phyloP scores from a whole-genome alignment of 352 stramenopile species.

The Phytophthora meadii region DNA sequence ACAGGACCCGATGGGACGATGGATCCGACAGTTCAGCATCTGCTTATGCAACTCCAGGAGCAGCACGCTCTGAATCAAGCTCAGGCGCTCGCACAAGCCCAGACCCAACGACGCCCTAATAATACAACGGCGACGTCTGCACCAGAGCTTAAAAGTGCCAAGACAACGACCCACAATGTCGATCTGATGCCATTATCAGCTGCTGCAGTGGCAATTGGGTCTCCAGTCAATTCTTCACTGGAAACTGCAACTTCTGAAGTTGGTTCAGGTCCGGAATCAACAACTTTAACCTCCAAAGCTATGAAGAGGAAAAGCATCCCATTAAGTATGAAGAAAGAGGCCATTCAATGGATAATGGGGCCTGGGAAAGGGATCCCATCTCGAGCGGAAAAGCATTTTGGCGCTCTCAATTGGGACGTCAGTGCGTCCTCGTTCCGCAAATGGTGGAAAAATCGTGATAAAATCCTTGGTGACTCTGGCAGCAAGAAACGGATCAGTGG shows the following conservation, averaged over 20 bases:
- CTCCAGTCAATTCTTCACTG: constrained; percentile 4
- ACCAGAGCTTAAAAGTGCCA: constrained; percentile 11
- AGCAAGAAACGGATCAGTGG: constrained; percentile 79
- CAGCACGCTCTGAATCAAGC: constrained; percentile 41
- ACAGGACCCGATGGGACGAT: constrained; percentile 39
- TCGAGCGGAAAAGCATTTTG: constrained; percentile 79
- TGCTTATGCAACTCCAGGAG: constrained; percentile 62
- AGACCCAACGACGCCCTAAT: constrained; percentile 11
- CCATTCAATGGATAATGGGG: constrained; percentile 82
- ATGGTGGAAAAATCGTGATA: constrained; percentile 88
- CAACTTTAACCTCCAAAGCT: constrained; percentile 13
- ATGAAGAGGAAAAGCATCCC: constrained; percentile 81
- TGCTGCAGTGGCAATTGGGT: constrained; percentile 22
- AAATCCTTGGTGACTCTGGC: constrained; percentile 74
- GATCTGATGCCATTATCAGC: constrained; percentile 43
- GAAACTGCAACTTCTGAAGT: constrained; percentile 15
- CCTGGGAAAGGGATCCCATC: constrained; percentile 74
- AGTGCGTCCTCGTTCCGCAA: constrained; percentile 82
- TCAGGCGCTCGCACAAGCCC: constrained; percentile 20
- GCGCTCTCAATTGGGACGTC: constrained; percentile 74
- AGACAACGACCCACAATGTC: constrained; percentile 3
- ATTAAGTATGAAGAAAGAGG: constrained; percentile 85
- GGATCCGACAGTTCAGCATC: constrained; percentile 60
- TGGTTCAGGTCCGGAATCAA: background rate
- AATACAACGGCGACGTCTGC: background rate